Base-by-base conservation (phyloP, 2,329 filamentous ascomycete species). In the Dothistroma septosporum region DNA sequence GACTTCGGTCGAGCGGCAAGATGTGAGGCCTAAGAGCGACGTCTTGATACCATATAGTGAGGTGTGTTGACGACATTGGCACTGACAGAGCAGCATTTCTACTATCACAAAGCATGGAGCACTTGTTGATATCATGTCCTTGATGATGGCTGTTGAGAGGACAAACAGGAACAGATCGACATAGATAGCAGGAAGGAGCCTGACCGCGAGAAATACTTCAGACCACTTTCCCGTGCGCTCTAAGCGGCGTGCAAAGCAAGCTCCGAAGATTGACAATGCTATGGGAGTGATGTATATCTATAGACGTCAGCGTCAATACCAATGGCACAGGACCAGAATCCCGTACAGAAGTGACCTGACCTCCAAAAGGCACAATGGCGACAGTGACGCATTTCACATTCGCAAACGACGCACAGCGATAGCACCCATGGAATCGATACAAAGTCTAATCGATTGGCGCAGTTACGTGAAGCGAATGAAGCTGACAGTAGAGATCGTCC, bases 51-150 rank as follows among this genome's bases (percentile, higher is more conserved):
- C n/a, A n/a, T n/a, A n/a, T n/a, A n/a, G n/a, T n/a, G n/a, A n/a
- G n/a, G n/a, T n/a, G n/a, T n/a, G n/a, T n/a, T n/a, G n/a, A n/a
- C n/a, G n/a, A n/a, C n/a, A n/a, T n/a, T n/a, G n/a, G n/a, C n/a
- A n/a, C n/a, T n/a, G 6, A 61, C 62, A 61, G 19, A 61, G 37
- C 46, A 64, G 24, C 16, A 60, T 61, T 1, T 1, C 53, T 54
- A 8, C 59, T 59, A 53, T 64, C 59, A 55, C 62, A 61, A 22
- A 64, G 31, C 2, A 31, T 47, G 11, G 41, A 24, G 8, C 57
- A 58, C 33, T 49, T 60, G 35, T 64, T 64, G 24, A 61, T 46
- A 16, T 59, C 62, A 64, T 60, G 50, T 64, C 57, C 49, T 61
- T 62, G 1, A 64, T 19, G 1, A 64, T 31, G 14, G 54, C 62